Evolutionary conservation across 352 stramenopile species (phyloP), one percentile per base, ranked within the genome.

Genomic region (Globisporangium camurandrum): DNA sequence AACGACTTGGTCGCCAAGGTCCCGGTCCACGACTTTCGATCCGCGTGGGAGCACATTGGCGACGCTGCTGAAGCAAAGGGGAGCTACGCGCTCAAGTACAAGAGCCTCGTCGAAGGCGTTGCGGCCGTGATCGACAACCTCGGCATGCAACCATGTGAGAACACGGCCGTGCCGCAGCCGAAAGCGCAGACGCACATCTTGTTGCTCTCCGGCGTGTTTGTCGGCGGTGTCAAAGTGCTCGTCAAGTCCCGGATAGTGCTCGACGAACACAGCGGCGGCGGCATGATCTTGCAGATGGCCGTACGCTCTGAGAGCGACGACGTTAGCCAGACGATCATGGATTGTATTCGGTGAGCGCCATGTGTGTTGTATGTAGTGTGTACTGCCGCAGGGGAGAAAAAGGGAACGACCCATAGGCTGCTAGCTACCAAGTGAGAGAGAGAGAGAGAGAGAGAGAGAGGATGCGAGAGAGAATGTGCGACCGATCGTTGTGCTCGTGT

Each of bases 1-100:
- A 89, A 86, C 34, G 97, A 99, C 62, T 97, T 99, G 62, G 98
- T 99, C 81, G 94, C 91, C 0, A 98, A 98, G 75, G 88, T 98
- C 12, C 71, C 78, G 7, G 77, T 99, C 42, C 86, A 84, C 33
- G 96, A 99, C 61, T 99, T 99, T 63, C 81, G 95, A 36, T 87
- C 86, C 31, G 79, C 84, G 6, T 99, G 97, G 97, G 96, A 99
- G 54, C 74, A 92, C 40, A 67, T 98, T 52, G 92, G 91, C 40
- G 95, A 97, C 54, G 63, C 63, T 42, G 90, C 92, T 9, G 96
- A 99, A 82, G 93, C 97, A 8, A 86, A 98, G 51, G 95, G 98
- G 57, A 98, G 98, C 62, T 96, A 97, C 64, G 83, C 87, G 11
- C 72, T 98, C 16, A 94, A 98, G 60, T 98, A 98, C 87, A 98